Conservation (phyloP, 768 basidiomycete species). For the Phylloporus arenicola region DNA sequence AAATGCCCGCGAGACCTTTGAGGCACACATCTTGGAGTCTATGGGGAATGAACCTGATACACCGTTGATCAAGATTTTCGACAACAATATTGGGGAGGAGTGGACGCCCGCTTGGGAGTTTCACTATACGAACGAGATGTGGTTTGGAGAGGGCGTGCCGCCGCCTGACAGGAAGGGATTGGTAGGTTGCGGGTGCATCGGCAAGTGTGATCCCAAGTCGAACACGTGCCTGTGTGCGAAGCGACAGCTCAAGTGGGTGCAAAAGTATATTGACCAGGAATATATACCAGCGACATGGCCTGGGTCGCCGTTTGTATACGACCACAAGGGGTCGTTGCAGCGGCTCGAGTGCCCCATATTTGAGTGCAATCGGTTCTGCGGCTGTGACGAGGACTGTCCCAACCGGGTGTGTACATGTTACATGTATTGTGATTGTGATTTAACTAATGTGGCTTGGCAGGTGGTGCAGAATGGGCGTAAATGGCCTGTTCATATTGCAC, state of each 20-base stretch:
- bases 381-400: constrained; percentile 73
- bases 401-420: constrained; percentile 53
- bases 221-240: constrained; percentile 65
- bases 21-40: constrained; percentile 60
- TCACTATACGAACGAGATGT: constrained; percentile 78
- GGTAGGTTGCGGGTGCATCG: constrained; percentile 68
- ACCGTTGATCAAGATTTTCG: constrained; percentile 55
- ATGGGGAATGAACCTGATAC: constrained; percentile 62
- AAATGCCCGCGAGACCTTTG: constrained; percentile 51
- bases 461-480: constrained; percentile 80
- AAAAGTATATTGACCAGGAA: constrained; percentile 14
- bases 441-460: constrained; percentile 32
- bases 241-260: constrained; percentile 43
- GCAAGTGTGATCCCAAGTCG: constrained; percentile 70
- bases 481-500: constrained; percentile 54
- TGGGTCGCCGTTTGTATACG: constrained; percentile 62
- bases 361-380: constrained; percentile 82
- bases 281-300: constrained; percentile 30
- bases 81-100: constrained; percentile 64
- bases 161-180: constrained; percentile 55
- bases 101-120: constrained; percentile 82
- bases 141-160: constrained; percentile 64
- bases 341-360: constrained; percentile 58
- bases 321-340: constrained; percentile 52
- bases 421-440: background rate